Percentiles rank a stretch among this genome's conserved stretches.
Evolutionary conservation across 768 basidiomycete genomes (phyloP).

Genomic region (Lactifluus echinatus): DNA sequence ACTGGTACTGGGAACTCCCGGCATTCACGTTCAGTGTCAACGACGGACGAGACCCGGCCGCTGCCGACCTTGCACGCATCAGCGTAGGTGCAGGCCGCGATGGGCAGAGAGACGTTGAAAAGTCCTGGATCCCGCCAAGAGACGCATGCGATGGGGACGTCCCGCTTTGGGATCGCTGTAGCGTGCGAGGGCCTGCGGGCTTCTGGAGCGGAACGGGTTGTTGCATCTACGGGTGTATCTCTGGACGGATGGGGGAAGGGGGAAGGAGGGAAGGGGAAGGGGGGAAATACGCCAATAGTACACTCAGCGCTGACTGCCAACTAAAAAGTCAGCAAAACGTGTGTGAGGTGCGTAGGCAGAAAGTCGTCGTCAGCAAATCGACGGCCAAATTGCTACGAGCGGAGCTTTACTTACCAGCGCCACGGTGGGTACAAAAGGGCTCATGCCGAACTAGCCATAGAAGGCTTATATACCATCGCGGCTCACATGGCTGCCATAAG

Average conservation of each 20-base stretch:
- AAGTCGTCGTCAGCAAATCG: not conserved
- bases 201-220: not conserved
- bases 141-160: not conserved
- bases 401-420: not conserved
- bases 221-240: not conserved
- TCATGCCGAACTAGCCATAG: not conserved
- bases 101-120: not conserved
- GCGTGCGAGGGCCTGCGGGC: slow-evolving; percentile 9
- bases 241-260: not conserved
- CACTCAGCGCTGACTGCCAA: not conserved
- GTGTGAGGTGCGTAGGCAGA: not conserved
- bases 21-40: slow-evolving; percentile 4
- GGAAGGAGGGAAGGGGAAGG: not conserved
- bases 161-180: slow-evolving; percentile 9
- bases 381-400: not conserved
- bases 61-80: not conserved
- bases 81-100: not conserved
- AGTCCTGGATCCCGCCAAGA: not conserved
- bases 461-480: slow-evolving; percentile 10
- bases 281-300: not conserved
- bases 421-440: not conserved
- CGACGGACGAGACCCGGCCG: not conserved
- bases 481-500: slow-evolving; percentile 13
- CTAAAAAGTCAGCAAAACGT: not conserved
- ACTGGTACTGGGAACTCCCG: not conserved